A percentile compares a stretch with the other conserved stretches of the same genome.
phyloP scores from a whole-genome alignment of 495 filamentous ascomycete species.

The Xylaria venustula region DNA sequence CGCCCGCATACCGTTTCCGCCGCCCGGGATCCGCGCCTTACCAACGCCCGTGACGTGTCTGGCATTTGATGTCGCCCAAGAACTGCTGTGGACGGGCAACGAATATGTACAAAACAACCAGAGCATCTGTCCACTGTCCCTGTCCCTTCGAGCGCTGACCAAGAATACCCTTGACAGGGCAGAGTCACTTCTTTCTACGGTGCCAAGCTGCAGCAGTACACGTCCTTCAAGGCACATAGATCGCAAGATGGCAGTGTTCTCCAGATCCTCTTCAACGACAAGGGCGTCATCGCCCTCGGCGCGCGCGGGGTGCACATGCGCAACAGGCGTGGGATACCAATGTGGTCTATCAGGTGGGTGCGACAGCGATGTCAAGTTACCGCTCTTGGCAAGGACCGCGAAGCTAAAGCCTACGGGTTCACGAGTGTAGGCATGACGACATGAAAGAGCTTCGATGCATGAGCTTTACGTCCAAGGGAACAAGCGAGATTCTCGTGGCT shows the following conservation, averaged over 20 bases:
- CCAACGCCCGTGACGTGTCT: conserved; percentile 68
- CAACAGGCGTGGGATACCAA: conserved; percentile 69
- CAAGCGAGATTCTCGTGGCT: conserved; percentile 78
- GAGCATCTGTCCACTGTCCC: neutral
- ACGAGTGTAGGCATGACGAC: conserved; percentile 55
- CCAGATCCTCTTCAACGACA: conserved; percentile 83
- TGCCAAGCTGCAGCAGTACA: conserved; percentile 66
- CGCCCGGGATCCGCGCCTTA: conserved; percentile 59
- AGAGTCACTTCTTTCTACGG: conserved; percentile 83
- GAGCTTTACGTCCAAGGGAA: conserved; percentile 85
- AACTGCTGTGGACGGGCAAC: conserved; percentile 89
- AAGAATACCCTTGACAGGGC: conserved; percentile 53
- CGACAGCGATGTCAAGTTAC: neutral
- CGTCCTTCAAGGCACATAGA: conserved; percentile 71
- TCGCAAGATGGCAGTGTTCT: conserved; percentile 67
- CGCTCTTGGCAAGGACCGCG: neutral
- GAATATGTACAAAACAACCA: conserved; percentile 63
- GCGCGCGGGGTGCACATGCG: conserved; percentile 82
- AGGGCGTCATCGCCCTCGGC: conserved; percentile 78
- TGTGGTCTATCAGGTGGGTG: conserved; percentile 77
- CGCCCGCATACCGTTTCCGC: conserved; percentile 67
- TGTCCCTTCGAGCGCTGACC: neutral
- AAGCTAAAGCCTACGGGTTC: conserved; percentile 3
- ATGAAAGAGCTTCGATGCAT: conserved; percentile 88
- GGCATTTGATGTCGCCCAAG: conserved; percentile 83